Evolutionary conservation across 805 yeast species (phyloP).

Genomic region (Zygosaccharomyces lentus): DNA sequence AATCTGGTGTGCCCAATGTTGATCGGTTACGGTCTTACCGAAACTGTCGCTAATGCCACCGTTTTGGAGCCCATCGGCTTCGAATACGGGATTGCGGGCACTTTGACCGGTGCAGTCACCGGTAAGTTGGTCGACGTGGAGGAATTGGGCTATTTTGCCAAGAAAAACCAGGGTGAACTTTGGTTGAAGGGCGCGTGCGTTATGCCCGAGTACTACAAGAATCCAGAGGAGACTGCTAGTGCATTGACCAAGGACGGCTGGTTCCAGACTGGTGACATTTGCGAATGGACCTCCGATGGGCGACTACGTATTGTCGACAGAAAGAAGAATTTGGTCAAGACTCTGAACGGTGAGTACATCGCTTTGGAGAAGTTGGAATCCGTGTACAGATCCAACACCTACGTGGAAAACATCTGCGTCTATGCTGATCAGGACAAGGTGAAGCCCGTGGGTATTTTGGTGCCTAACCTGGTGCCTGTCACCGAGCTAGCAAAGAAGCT

Average conservation of each 20-base stretch:
- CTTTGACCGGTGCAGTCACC: conserved; percentile 75
- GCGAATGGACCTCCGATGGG: conserved; percentile 83
- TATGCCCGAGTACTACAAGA: conserved; percentile 72
- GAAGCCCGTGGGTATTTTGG: conserved; percentile 87
- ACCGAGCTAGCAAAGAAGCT: conserved; percentile 55
- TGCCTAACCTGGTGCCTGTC: conserved; percentile 70
- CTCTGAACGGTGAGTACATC: conserved; percentile 94
- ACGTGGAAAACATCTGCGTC: conserved; percentile 79
- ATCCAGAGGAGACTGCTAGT: conserved; percentile 70
- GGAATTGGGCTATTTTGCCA: conserved; percentile 87
- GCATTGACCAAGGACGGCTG: conserved; percentile 83
- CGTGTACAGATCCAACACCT: conserved; percentile 75
- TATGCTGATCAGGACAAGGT: conserved; percentile 86
- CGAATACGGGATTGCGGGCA: conserved; percentile 77
- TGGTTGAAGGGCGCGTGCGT: conserved; percentile 73
- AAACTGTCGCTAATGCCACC: conserved; percentile 85
- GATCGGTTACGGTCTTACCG: conserved; percentile 95
- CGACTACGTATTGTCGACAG: conserved; percentile 84
- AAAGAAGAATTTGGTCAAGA: conserved; percentile 92
- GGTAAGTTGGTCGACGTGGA: conserved; percentile 86
- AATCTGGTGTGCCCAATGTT: conserved; percentile 79
- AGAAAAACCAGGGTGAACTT: conserved; percentile 90
- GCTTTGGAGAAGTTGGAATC: conserved; percentile 94
- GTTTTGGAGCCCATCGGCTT: conserved; percentile 61
- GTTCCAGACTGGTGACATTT: conserved; percentile 97